Conservation (phyloP, 441 rosid genomes). For the Croton setiger region DNA sequence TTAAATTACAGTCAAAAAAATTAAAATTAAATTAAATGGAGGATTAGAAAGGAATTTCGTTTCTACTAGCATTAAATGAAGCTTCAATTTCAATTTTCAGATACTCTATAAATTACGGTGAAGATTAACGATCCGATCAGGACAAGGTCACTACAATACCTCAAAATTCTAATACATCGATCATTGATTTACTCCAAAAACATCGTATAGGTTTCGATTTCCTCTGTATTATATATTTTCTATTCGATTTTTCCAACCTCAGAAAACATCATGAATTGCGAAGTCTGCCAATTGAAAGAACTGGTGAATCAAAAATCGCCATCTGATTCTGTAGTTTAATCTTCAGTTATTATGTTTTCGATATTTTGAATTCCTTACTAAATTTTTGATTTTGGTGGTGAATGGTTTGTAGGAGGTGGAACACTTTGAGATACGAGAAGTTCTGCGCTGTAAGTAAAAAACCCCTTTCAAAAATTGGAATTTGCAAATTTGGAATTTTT, state of each 20-base stretch:
- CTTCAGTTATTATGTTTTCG: background rate
- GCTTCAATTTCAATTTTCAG: background rate
- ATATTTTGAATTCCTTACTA: background rate
- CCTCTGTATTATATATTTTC: background rate
- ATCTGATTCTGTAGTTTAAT: constrained; percentile 3
- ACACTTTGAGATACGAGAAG: constrained; percentile 77
- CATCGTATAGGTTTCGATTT: background rate
- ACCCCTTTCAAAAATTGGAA: background rate
- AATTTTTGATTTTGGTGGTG: background rate
- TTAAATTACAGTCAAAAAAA: no score
- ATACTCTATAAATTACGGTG: background rate
- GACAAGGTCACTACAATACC: constrained; percentile 10
- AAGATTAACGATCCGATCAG: background rate
- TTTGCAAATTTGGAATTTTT: background rate
- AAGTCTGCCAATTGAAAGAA: constrained; percentile 94
- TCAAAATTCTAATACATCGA: background rate
- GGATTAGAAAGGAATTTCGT: background rate
- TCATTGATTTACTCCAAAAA: background rate
- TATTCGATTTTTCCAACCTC: background rate
- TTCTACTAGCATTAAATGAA: background rate
- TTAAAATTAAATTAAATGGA: no score
- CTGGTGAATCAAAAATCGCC: constrained; percentile 43
- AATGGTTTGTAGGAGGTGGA: constrained; percentile 63
- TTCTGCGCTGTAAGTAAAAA: constrained; percentile 67
- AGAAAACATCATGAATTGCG: constrained; percentile 66